Base-by-base conservation (phyloP, 495 filamentous ascomycete genomes). In the Hypoxylon trugodes region DNA sequence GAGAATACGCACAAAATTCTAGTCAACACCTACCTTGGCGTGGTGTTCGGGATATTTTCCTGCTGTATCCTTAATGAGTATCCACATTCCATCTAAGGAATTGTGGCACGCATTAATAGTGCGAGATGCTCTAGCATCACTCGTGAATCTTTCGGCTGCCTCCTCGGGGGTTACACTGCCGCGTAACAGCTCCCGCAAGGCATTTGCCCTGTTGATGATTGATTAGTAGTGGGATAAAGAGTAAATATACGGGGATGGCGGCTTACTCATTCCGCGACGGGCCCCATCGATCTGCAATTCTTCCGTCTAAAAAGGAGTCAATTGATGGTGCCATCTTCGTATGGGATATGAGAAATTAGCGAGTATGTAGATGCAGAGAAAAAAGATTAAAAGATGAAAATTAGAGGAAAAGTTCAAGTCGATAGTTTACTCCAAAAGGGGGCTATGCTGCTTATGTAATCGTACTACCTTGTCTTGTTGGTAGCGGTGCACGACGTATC, bases 291-390 rank as follows among this genome's bases (percentile, higher is more conserved):
- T 61, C 57, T 6, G 47, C 57, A 3, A 61, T 37, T n/a, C 26
- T 35, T 3, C 53, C 53, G 32, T 61, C 48, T 21, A 61, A 37
- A 48, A 61, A 61, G 26, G 57, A 36, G 47, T 61, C 48, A 8
- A 61, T 53, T 40, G 48, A 53, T 8, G 57, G 57, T 38, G 57
- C 47, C 57, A 61, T 61, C 37, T 52, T 52, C 16, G 6, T 6
- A 10, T 15, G 28, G n/a, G 7, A 16, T 19, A 3, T 58, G 37
- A 24, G 16, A 4, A 24, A 24, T 40, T 15, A 19, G 26, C 3
- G 12, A 21, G 33, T 36, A 41, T 18, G 25, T 13, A 9, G 16
- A 13, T 21, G 10, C 13, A 35, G 45, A 43, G 33, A 18, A 25
- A n/a, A 36, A 50, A 40, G 16, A 35, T 21, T 32, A 6, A n/a